Evolutionary conservation across 257 asterid genomes (phyloP), one percentile per base, ranked within the genome.

Genomic region (Penstemon barbatus): DNA sequence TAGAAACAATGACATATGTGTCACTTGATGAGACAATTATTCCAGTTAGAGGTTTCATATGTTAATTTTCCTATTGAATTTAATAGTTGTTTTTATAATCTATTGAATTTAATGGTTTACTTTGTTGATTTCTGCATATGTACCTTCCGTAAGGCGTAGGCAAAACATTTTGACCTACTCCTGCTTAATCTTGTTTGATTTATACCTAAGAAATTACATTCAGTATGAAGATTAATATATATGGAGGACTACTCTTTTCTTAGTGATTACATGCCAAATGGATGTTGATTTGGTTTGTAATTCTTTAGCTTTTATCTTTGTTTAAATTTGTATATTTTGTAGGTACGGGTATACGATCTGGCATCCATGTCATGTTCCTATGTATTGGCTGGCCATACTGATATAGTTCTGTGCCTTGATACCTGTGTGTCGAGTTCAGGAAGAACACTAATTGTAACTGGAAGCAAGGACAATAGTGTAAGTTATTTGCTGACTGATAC

Each of bases 261-360:
- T 10, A 25, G 38, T 12, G 41, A 54, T 42, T 59, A 52, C 37
- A 18, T 71, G 15, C 65, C n/a, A 52, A 51, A 38, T 38, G 57
- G 70, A 70, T 71, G 66, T 62, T 49, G 13, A 66, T 42, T 51
- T 40, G 55, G 37, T 60, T 70, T 67, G 42, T 11, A 12, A 9
- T 51, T 58, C 48, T 58, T 37, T 57, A 41, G 42, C 49, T 49
- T 49, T 60, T 49, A 68, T 69, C 13, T 50, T 40, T 45, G 39
- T 40, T 74, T 70, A 19, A n/a, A 33, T 41, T 61, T 56, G 7
- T 63, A 36, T 61, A 56, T 13, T 54, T 64, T 74, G 53, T 61
- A 94, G 99, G 96, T 94, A 33, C 93, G 97, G 64, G 97, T 94
- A 66, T 94, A 94, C 65, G 97, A 94, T 82, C 83, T 94, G 80